phyloP scores from a whole-genome alignment of 1,284 basidiomycete genomes.

The Cerioporus squamosus region DNA sequence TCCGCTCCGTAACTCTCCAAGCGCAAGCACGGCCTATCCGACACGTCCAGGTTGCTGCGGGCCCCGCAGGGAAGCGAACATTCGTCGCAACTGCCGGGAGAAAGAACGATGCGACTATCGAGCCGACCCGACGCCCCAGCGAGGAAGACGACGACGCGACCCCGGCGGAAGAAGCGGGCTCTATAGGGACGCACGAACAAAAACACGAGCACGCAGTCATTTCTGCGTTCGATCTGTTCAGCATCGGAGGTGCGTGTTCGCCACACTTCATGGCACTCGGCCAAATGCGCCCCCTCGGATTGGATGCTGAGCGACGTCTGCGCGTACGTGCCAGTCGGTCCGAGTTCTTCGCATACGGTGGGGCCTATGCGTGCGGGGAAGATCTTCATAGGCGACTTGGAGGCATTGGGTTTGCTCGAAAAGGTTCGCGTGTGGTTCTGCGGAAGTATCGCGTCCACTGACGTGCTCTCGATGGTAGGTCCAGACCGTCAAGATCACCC shows the following conservation, averaged over 20 bases:
- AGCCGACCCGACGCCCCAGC: not conserved
- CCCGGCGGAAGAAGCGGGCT: constrained; percentile 27
- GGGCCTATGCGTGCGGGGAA: constrained; percentile 93
- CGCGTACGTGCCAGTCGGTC: constrained; percentile 46
- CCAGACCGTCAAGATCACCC: constrained; percentile 80
- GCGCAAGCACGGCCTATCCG: not conserved
- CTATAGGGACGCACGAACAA: constrained; percentile 30
- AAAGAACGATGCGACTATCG: constrained; percentile 3
- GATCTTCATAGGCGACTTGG: constrained; percentile 84
- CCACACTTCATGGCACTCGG: not conserved
- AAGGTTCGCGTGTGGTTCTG: constrained; percentile 49
- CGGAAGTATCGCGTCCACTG: not conserved
- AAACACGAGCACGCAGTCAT: constrained; percentile 90
- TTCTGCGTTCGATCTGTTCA: constrained; percentile 92
- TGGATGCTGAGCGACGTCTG: constrained; percentile 1
- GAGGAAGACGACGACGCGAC: constrained; percentile 15
- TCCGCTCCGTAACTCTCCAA: not conserved
- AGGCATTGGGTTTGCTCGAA: constrained; percentile 71
- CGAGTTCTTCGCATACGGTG: constrained; percentile 74
- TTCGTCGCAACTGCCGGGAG: constrained; percentile 2
- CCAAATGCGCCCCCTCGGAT: constrained; percentile 9
- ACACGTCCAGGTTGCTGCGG: not conserved
- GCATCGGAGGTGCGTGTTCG: constrained; percentile 73
- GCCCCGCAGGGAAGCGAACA: constrained; percentile 4
- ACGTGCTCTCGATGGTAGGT: constrained; percentile 48